These are phyloP conservation scores for Neofusicoccum parvum DNA, from an alignment of 2,329 filamentous ascomycete species.

Conservation along the genomic window DNA sequence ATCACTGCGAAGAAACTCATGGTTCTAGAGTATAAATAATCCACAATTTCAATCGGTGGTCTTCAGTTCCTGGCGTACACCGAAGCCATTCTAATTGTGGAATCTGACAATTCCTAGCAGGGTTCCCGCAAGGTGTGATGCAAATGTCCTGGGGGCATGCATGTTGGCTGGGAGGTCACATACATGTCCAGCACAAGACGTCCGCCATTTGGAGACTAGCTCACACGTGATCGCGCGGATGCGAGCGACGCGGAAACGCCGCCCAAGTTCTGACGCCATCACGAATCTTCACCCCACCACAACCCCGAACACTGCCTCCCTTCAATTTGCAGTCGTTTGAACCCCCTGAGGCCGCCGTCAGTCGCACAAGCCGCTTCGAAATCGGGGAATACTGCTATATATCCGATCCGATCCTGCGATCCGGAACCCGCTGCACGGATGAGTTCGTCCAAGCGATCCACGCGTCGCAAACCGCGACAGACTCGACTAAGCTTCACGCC, in stretches of 20 bases:
- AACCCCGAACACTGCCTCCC: not conserved
- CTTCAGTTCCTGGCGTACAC: too few relatives aligned
- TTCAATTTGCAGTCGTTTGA: not conserved
- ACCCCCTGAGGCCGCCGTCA: not conserved
- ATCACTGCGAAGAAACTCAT: not conserved
- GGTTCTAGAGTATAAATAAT: not conserved
- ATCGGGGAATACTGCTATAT: too few relatives aligned
- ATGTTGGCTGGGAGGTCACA: too few relatives aligned
- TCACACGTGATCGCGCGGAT: not conserved
- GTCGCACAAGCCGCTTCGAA: not conserved
- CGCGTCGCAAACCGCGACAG: conserved; percentile 34
- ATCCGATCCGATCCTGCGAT: not conserved
- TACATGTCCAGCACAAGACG: not conserved
- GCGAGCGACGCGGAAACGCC: not conserved
- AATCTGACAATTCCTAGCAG: too few relatives aligned
- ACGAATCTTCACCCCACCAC: not conserved
- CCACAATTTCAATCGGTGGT: not conserved
- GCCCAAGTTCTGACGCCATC: not conserved
- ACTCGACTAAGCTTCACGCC: conserved; percentile 48
- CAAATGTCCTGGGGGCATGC: too few relatives aligned
- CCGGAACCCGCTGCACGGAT: not conserved
- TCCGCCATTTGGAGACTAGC: not conserved
- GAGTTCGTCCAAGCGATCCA: not conserved
- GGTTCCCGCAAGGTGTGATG: too few relatives aligned
- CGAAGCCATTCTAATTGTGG: too few relatives aligned